These are phyloP conservation scores for Penicillium chermesinum DNA, from an alignment of 495 filamentous ascomycete species.

Conservation along the genomic window DNA sequence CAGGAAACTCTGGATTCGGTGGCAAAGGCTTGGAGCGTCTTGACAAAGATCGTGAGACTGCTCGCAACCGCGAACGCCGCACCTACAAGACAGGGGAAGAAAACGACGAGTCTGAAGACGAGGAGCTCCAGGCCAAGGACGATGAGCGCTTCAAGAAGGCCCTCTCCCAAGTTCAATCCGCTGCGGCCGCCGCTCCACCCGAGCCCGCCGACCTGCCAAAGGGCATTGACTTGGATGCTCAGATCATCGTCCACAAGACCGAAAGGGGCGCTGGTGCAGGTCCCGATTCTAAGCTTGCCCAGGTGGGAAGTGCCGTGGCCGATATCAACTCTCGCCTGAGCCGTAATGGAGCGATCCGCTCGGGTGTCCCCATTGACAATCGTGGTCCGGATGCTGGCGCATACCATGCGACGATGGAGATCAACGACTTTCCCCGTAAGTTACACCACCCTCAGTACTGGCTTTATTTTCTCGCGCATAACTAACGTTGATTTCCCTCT, in stretches of 20 bases:
- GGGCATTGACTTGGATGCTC: slow-evolving; percentile 63
- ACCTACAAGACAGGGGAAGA: slow-evolving; percentile 88
- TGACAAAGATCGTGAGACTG: slow-evolving; percentile 83
- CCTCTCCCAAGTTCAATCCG: slow-evolving; percentile 57
- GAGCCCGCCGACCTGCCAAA: slow-evolving; percentile 51
- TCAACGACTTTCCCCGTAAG: slow-evolving; percentile 96
- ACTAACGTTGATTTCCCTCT: slow-evolving; percentile 15
- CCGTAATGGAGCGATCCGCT: slow-evolving; percentile 76
- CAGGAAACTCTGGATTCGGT: slow-evolving; percentile 76
- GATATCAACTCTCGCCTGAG: slow-evolving; percentile 83
- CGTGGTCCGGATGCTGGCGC: slow-evolving; percentile 96
- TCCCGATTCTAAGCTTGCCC: slow-evolving; percentile 71
- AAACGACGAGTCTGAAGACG: slow-evolving; percentile 77
- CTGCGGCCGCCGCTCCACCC: slow-evolving; percentile 37
- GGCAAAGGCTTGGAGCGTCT: slow-evolving; percentile 90
- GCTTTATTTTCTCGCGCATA: too few relatives aligned
- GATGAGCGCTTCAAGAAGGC: slow-evolving; percentile 63
- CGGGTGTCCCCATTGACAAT: slow-evolving; percentile 95
- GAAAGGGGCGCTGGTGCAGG: slow-evolving; percentile 48
- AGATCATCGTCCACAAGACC: slow-evolving; percentile 76
- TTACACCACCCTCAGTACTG: slow-evolving; percentile 21
- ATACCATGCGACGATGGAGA: slow-evolving; percentile 95
- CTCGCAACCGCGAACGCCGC: slow-evolving; percentile 77
- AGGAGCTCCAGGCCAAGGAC: slow-evolving; percentile 52
- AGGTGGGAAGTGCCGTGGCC: slow-evolving; percentile 77